Evolutionary conservation across 2,329 filamentous ascomycete genomes (phyloP).

Genomic region (Colletotrichum falcatum): DNA sequence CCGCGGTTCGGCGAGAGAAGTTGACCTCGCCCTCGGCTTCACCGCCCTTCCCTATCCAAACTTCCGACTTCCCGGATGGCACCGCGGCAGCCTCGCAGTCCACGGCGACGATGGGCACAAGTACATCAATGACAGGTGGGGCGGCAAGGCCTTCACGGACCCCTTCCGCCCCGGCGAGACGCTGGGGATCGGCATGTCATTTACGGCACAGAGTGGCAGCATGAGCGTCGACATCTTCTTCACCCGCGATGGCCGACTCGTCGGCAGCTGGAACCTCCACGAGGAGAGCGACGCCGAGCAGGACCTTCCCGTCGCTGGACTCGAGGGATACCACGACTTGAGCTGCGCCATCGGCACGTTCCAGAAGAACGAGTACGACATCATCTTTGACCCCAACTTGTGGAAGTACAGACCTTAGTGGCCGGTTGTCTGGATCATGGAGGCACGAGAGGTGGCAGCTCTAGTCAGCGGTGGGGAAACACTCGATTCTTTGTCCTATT

Average conservation of each 20-base stretch:
- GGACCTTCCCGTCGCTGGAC: conserved; percentile 72
- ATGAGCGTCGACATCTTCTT: conserved; percentile 74
- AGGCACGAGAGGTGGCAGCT: neutral
- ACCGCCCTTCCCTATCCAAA: conserved; percentile 80
- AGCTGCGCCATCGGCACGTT: conserved; percentile 79
- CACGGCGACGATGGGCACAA: conserved; percentile 83
- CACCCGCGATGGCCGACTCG: conserved; percentile 72
- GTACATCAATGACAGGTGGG: conserved; percentile 81
- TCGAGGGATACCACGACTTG: conserved; percentile 79
- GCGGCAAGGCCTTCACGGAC: conserved; percentile 75
- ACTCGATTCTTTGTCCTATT: conserved; percentile 1
- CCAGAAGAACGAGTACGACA: conserved; percentile 75
- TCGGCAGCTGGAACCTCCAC: conserved; percentile 77
- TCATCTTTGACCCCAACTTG: conserved; percentile 68
- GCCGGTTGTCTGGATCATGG: neutral
- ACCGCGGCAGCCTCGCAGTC: conserved; percentile 79
- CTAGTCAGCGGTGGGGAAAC: neutral
- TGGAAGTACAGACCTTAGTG: conserved; percentile 64
- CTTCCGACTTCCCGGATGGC: conserved; percentile 85
- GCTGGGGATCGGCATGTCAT: conserved; percentile 78
- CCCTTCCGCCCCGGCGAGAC: conserved; percentile 75
- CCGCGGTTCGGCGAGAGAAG: conserved; percentile 56
- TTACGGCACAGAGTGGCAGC: conserved; percentile 55
- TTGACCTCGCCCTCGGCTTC: conserved; percentile 75
- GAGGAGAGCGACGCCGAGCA: conserved; percentile 76